These are phyloP conservation scores for Pulveroboletus sp. DNA, from an alignment of 768 basidiomycete species.

Conservation along the genomic window DNA sequence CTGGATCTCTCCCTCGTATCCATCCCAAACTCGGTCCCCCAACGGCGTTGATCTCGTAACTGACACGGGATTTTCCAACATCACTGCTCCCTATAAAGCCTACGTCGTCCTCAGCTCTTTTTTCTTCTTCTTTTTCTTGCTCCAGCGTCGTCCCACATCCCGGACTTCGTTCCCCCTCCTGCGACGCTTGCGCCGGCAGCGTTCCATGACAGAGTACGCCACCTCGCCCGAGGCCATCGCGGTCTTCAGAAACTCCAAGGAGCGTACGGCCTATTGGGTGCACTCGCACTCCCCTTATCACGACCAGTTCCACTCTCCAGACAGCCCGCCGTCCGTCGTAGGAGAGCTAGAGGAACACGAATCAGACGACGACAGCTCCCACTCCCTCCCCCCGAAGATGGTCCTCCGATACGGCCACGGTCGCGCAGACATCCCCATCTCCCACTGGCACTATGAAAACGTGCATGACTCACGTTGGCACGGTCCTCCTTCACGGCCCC, in stretches of 20 bases:
- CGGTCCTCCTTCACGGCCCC: constrained; percentile 23
- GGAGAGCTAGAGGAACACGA: constrained; percentile 38
- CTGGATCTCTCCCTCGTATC: constrained; percentile 16
- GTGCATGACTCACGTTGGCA: constrained; percentile 14
- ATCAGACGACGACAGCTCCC: constrained; percentile 39
- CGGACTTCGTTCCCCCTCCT: no score
- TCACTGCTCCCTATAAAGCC: constrained; percentile 25
- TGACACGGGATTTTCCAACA: constrained; percentile 23
- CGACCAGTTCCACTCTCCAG: constrained; percentile 51
- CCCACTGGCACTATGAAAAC: constrained; percentile 35
- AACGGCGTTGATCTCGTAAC: constrained; percentile 20
- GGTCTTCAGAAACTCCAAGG: constrained; percentile 53
- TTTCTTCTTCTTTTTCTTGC: constrained; percentile 1
- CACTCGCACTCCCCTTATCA: constrained; percentile 35
- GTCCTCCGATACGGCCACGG: constrained; percentile 65
- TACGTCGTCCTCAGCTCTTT: constrained; percentile 2
- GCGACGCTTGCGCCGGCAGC: no score
- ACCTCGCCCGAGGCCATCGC: constrained; percentile 54
- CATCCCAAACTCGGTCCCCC: neutral
- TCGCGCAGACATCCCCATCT: constrained; percentile 58
- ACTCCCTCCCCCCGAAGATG: constrained; percentile 65
- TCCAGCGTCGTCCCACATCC: neutral
- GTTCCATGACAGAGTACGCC: constrained; percentile 59
- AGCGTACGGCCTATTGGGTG: constrained; percentile 67
- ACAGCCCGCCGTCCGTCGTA: constrained; percentile 44